Conservation (phyloP, 2,329 filamentous ascomycete species). For the Hypocreales sp. region DNA sequence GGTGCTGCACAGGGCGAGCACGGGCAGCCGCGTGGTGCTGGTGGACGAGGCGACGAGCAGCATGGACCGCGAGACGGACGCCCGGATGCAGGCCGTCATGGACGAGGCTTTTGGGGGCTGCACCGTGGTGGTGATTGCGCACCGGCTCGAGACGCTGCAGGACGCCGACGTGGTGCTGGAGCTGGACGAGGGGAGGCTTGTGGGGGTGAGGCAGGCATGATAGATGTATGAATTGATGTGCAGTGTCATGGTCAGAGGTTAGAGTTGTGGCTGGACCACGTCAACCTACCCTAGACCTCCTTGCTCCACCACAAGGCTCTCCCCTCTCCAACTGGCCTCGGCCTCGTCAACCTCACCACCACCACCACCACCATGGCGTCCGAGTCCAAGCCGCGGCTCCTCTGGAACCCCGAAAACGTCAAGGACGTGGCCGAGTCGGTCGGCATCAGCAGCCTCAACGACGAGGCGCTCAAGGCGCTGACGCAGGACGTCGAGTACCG, state of each 20-base stretch:
- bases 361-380: too few relatives aligned
- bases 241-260: too few relatives aligned
- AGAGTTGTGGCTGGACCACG: too few relatives aligned
- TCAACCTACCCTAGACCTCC: too few relatives aligned
- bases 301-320: too few relatives aligned
- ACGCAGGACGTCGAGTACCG: conserved; percentile 93
- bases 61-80: conserved; percentile 3
- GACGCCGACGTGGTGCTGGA: conserved; percentile 1
- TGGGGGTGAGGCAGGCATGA: not conserved
- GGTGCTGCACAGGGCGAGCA: conserved; percentile 1
- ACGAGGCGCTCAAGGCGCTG: conserved; percentile 76
- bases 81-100: conserved; percentile 1
- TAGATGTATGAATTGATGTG: too few relatives aligned
- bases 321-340: too few relatives aligned
- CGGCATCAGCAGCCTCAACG: conserved; percentile 64
- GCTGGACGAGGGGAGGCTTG: not conserved
- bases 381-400: conserved; percentile 41
- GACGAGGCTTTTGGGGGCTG: conserved; percentile 1
- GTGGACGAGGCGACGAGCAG: conserved; percentile 5
- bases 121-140: conserved; percentile 1
- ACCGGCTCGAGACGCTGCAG: conserved; percentile 1
- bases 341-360: too few relatives aligned
- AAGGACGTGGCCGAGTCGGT: conserved; percentile 93
- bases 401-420: conserved; percentile 96
- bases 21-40: conserved; percentile 1